Conservation (phyloP, 140 eudicot species). For the Oenanthe javanica region DNA sequence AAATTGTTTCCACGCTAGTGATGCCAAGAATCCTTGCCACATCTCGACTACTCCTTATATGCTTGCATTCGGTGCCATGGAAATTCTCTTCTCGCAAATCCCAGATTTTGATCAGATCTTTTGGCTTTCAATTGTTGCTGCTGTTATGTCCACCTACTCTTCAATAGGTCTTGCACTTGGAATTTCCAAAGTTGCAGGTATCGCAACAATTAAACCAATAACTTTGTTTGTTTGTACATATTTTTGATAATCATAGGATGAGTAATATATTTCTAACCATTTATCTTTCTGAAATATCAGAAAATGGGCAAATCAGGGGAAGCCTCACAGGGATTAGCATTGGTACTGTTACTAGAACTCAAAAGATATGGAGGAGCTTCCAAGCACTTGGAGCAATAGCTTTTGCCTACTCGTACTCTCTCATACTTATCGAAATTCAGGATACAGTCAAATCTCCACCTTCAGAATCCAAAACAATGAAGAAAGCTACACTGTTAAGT, state of each 20-base stretch:
- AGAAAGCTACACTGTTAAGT: constrained; percentile 34
- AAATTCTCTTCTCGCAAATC: constrained; percentile 49
- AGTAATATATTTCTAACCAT: background rate
- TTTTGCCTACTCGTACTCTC: constrained; percentile 53
- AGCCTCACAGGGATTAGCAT: constrained; percentile 50
- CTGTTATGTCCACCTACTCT: constrained; percentile 67
- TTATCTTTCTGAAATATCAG: constrained; percentile 12
- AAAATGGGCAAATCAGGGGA: constrained; percentile 40
- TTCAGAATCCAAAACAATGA: constrained; percentile 31
- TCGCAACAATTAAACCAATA: background rate
- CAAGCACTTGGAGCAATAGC: constrained; percentile 59
- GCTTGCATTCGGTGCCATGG: constrained; percentile 40
- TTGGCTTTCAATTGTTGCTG: constrained; percentile 58
- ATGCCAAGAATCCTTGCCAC: constrained; percentile 30
- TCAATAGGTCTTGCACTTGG: constrained; percentile 57
- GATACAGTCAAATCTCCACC: constrained; percentile 44
- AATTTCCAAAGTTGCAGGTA: constrained; percentile 45
- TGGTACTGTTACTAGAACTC: constrained; percentile 40
- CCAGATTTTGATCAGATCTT: constrained; percentile 58
- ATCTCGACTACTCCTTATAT: constrained; percentile 50
- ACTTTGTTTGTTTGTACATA: background rate
- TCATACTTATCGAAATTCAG: constrained; percentile 52
- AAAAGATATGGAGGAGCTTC: constrained; percentile 53
- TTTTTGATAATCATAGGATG: background rate
- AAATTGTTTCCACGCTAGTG: constrained; percentile 44